phyloP scores from a whole-genome alignment of 1,139 yeast genomes.

The Blastobotrys proliferans region DNA sequence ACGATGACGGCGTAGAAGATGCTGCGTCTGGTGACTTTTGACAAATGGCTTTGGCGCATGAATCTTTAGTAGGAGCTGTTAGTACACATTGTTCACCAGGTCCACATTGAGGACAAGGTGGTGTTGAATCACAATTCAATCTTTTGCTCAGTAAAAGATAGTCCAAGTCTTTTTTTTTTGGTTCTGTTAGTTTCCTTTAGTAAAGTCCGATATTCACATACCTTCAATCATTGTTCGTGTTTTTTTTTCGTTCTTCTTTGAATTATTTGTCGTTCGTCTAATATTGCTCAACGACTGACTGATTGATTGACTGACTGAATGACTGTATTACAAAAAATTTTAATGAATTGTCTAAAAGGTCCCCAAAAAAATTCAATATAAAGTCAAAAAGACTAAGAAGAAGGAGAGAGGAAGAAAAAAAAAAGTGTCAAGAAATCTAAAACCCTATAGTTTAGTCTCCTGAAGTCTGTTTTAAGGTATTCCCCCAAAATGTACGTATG shows the following conservation, averaged over 20 bases:
- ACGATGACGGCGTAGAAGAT: conserved; percentile 10
- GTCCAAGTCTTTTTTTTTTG: not conserved
- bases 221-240: too few relatives aligned
- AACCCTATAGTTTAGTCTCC: too few relatives aligned
- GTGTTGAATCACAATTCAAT: conserved; percentile 20
- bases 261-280: too few relatives aligned
- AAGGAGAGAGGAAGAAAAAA: conserved; percentile 1
- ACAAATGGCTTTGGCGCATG: conserved; percentile 30
- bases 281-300: too few relatives aligned
- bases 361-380: too few relatives aligned
- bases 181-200: not conserved
- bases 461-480: too few relatives aligned
- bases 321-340: too few relatives aligned
- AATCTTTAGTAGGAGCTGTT: conserved; percentile 31
- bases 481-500: not conserved
- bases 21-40: conserved; percentile 13
- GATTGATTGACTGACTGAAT: too few relatives aligned
- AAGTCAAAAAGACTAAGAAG: not conserved
- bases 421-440: not conserved
- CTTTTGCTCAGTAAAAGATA: not conserved
- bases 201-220: too few relatives aligned
- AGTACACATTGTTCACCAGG: conserved; percentile 28
- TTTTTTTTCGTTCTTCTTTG: too few relatives aligned
- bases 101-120: conserved; percentile 30
- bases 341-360: too few relatives aligned